Percentiles rank a stretch among this genome's conserved stretches.
Conservation (phyloP, 768 basidiomycete species). For the Russula sp. region DNA sequence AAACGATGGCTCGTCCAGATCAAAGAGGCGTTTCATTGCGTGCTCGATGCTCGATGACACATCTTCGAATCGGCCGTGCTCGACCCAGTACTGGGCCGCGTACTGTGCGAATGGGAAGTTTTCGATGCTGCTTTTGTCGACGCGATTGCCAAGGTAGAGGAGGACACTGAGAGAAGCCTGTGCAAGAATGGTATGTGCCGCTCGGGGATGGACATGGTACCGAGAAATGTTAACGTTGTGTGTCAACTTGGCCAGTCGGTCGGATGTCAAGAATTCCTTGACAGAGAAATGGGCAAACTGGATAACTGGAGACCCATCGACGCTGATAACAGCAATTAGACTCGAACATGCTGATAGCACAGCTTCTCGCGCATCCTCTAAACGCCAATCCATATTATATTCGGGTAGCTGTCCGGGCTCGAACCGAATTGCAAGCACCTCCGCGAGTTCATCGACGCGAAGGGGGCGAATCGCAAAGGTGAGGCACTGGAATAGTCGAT, state of each 20-base stretch:
- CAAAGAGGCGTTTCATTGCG: not conserved
- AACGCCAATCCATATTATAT: not conserved
- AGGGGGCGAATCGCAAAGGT: not conserved
- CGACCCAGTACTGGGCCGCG: slow-evolving; percentile 5
- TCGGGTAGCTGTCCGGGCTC: not conserved
- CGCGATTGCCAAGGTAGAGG: not conserved
- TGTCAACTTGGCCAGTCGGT: not conserved
- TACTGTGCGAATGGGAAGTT: not conserved
- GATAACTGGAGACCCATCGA: not conserved
- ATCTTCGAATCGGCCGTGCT: not conserved
- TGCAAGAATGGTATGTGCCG: not conserved
- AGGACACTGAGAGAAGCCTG: slow-evolving; percentile 1
- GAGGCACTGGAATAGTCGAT: slow-evolving; percentile 1
- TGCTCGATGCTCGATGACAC: not conserved
- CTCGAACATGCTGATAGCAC: slow-evolving; percentile 2
- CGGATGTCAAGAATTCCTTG: slow-evolving; percentile 11
- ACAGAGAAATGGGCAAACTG: slow-evolving; percentile 17
- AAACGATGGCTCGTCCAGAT: not conserved
- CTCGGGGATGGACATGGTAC: not conserved
- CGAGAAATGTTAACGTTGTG: no score
- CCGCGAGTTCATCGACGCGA: not conserved
- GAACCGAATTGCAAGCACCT: slow-evolving; percentile 7
- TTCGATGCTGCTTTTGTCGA: not conserved
- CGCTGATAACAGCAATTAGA: not conserved
- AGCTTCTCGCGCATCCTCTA: not conserved